Conservation (phyloP, 2,329 filamentous ascomycete species). For the Beauveria caledonica region DNA sequence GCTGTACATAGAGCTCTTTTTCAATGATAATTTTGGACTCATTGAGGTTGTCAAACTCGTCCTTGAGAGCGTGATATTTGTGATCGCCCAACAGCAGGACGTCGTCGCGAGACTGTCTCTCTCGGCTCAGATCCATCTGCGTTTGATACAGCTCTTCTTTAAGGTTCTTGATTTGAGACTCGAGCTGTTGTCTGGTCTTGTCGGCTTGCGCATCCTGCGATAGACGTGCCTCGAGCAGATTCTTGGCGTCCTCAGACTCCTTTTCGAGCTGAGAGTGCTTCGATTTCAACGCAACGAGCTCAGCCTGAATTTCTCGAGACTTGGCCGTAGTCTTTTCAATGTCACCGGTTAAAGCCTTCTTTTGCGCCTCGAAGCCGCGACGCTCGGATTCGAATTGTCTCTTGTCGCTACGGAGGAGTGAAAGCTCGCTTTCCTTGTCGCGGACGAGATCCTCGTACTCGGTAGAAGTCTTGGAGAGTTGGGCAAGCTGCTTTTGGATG, state of each 20-base stretch:
- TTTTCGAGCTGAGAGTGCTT: conserved; percentile 79
- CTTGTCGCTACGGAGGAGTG: conserved; percentile 75
- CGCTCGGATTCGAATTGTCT: conserved; percentile 77
- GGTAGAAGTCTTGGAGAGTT: conserved; percentile 84
- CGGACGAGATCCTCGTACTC: conserved; percentile 92
- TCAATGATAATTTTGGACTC: conserved; percentile 96
- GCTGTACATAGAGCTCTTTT: conserved; percentile 93
- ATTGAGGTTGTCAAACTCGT: conserved; percentile 79
- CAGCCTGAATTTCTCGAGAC: conserved; percentile 77
- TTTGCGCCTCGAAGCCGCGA: conserved; percentile 70
- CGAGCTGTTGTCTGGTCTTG: conserved; percentile 72
- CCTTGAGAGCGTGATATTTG: conserved; percentile 71
- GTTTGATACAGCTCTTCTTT: conserved; percentile 78
- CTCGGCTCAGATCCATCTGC: conserved; percentile 82
- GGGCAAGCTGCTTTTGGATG: conserved; percentile 74
- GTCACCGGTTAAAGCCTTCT: conserved; percentile 58
- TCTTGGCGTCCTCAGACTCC: conserved; percentile 82
- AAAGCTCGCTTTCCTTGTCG: conserved; percentile 87
- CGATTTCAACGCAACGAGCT: conserved; percentile 77
- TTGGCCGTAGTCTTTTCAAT: conserved; percentile 71
- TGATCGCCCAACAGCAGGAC: conserved; percentile 86
- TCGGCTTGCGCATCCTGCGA: conserved; percentile 82
- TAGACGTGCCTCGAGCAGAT: conserved; percentile 76
- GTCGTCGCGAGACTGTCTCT: conserved; percentile 89
- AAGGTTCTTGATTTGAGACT: conserved; percentile 78